A percentile compares a stretch with the other conserved stretches of the same genome.
Conservation (phyloP, 2,329 filamentous ascomycete species). For the Cercospora zeina region DNA sequence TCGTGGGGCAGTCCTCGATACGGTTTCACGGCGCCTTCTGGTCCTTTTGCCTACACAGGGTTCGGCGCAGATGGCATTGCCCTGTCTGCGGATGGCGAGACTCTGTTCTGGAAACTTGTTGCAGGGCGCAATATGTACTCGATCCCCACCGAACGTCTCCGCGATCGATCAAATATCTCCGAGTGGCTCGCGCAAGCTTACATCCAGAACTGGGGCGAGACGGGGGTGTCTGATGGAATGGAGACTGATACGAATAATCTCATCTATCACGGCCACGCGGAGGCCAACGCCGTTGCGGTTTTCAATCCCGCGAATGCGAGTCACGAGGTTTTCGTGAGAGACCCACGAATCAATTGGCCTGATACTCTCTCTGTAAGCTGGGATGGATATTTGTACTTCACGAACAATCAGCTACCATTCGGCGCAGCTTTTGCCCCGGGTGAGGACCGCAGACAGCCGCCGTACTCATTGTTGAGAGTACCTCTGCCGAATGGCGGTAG, state of each 20-base stretch:
- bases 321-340: conserved; percentile 48
- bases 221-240: conserved; percentile 55
- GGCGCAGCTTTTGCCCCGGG: conserved; percentile 44
- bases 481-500: conserved; percentile 47
- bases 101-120: conserved; percentile 51
- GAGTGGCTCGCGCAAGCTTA: conserved; percentile 50
- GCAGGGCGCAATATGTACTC: conserved; percentile 50
- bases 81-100: conserved; percentile 51
- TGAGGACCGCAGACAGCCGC: conserved; percentile 46
- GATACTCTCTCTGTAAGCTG: conserved; percentile 47
- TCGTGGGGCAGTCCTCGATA: conserved; percentile 54
- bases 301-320: conserved; percentile 52
- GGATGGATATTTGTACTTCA: conserved; percentile 57
- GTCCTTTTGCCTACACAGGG: conserved; percentile 43
- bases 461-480: conserved; percentile 48
- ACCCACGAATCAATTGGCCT: conserved; percentile 52
- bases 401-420: conserved; percentile 53
- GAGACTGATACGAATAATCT: conserved; percentile 54
- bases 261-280: conserved; percentile 54
- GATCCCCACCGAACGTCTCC: conserved; percentile 48
- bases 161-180: conserved; percentile 41
- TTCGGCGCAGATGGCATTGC: conserved; percentile 56
- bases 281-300: conserved; percentile 52
- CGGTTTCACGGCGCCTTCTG: conserved; percentile 40
- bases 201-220: conserved; percentile 49